Conservation (phyloP, 352 stramenopile species). For the Phytophthora megakarya region DNA sequence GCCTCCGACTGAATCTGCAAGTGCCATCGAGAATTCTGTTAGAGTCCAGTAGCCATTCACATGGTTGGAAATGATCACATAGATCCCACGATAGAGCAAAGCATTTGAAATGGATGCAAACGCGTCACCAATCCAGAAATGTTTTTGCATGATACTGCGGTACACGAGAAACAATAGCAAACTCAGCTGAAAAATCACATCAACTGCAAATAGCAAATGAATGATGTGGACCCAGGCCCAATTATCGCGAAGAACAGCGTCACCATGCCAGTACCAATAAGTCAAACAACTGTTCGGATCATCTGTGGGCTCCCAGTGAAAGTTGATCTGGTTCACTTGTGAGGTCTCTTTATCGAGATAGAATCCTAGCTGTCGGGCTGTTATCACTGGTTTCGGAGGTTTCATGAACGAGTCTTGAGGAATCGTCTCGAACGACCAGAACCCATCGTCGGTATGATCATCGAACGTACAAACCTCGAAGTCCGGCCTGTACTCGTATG, state of each 20-base stretch:
- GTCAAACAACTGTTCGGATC: conserved; percentile 25
- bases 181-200: conserved; percentile 45
- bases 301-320: conserved; percentile 27
- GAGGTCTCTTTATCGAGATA: conserved; percentile 46
- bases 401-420: conserved; percentile 20
- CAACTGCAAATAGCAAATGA: conserved; percentile 49
- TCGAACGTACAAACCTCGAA: conserved; percentile 33
- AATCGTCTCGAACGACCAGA: conserved; percentile 34
- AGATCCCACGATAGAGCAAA: conserved; percentile 36
- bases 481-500: conserved; percentile 37
- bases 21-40: conserved; percentile 41
- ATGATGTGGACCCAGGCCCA: conserved; percentile 61
- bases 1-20: conserved; percentile 18
- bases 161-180: conserved; percentile 46
- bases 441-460: conserved; percentile 18
- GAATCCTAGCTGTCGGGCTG: conserved; percentile 43
- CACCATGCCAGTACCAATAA: conserved; percentile 35
- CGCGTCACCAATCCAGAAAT: conserved; percentile 54
- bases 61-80: conserved; percentile 44
- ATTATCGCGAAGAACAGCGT: conserved; percentile 43
- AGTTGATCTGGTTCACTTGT: conserved; percentile 47
- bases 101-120: conserved; percentile 51
- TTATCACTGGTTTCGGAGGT: conserved; percentile 35
- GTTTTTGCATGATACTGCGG: conserved; percentile 36
- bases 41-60: conserved; percentile 57